phyloP scores from a whole-genome alignment of 2,329 filamentous ascomycete genomes.

The Ophioceras dolichostomum region DNA sequence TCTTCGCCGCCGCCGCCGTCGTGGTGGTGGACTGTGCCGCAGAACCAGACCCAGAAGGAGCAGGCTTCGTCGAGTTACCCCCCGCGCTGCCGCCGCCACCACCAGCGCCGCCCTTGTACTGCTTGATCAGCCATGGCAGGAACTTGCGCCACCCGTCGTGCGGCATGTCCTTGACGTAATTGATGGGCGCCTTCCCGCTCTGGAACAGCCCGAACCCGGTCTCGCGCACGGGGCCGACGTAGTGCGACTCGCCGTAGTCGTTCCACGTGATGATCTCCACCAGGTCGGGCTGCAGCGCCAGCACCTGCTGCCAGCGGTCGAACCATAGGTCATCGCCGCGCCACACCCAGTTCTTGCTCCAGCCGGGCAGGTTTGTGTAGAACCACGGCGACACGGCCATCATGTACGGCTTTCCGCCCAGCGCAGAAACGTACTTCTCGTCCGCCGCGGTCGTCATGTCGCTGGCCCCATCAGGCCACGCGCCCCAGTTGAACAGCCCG shows the following conservation, averaged over 20 bases:
- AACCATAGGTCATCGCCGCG: constrained; percentile 45
- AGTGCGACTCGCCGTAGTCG: constrained; percentile 43
- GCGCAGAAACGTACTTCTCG: constrained; percentile 18
- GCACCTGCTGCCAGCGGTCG: constrained; percentile 39
- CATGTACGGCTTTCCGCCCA: constrained; percentile 14
- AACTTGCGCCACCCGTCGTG: constrained; percentile 33
- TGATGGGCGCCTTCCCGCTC: constrained; percentile 19
- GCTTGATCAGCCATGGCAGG: constrained; percentile 19
- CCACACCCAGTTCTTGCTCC: constrained; percentile 44
- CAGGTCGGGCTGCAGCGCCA: constrained; percentile 31
- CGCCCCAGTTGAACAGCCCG: constrained; percentile 2
- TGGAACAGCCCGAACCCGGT: constrained; percentile 24
- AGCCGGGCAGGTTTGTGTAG: constrained; percentile 31
- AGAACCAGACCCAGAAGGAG: too few species aligned
- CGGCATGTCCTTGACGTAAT: constrained; percentile 17
- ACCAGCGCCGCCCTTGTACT: constrained; percentile 5
- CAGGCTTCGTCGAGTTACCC: too few species aligned
- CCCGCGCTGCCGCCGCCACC: too few species aligned
- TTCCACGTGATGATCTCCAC: constrained; percentile 34
- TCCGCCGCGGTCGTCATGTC: constrained; percentile 15
- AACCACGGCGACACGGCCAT: constrained; percentile 25
- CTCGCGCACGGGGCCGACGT: constrained; percentile 30
- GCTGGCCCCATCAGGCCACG: neutral
- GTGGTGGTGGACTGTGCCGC: too few species aligned
- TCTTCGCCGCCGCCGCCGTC: too few species aligned